Evolutionary conservation across 2,329 filamentous ascomycete genomes (phyloP).

Genomic region (Calonectria honghensis): DNA sequence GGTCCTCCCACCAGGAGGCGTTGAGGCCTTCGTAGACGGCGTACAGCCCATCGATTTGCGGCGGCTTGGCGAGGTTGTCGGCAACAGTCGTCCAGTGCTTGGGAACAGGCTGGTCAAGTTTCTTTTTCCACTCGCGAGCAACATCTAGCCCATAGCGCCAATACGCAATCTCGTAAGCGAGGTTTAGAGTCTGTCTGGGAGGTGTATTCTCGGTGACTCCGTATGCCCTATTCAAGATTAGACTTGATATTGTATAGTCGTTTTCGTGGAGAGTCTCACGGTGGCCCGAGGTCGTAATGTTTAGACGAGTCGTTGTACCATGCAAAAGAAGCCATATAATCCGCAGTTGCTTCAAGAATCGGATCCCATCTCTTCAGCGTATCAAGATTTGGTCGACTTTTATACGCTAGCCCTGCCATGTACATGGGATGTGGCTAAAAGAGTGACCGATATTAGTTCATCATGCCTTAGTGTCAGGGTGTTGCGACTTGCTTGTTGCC

Average conservation of each 20-base stretch:
- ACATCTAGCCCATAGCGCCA: constrained; percentile 76
- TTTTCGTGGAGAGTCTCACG: constrained; percentile 44
- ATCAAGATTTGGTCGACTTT: constrained; percentile 50
- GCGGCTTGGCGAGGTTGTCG: constrained; percentile 72
- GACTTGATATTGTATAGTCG: accelerated
- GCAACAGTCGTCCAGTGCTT: constrained; percentile 68
- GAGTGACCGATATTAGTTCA: background rate
- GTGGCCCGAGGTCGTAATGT: constrained; percentile 70
- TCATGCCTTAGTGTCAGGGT: background rate
- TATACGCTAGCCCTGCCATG: constrained; percentile 71
- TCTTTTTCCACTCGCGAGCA: constrained; percentile 71
- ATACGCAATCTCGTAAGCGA: constrained; percentile 77
- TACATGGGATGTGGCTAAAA: constrained; percentile 73
- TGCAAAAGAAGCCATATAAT: constrained; percentile 77
- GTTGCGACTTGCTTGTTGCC: constrained; percentile 66
- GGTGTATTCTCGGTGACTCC: constrained; percentile 74
- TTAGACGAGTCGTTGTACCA: constrained; percentile 71
- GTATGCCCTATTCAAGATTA: constrained; percentile 55
- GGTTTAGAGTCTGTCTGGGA: constrained; percentile 74
- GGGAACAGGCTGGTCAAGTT: constrained; percentile 66
- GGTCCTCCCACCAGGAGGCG: constrained; percentile 64
- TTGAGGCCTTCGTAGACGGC: constrained; percentile 72
- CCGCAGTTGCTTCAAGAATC: constrained; percentile 70
- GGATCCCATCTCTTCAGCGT: constrained; percentile 72
- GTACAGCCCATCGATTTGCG: constrained; percentile 70